Evolutionary conservation across 2,329 filamentous ascomycete species (phyloP), one percentile per base, ranked within the genome.

Genomic region (Apiospora koreana): DNA sequence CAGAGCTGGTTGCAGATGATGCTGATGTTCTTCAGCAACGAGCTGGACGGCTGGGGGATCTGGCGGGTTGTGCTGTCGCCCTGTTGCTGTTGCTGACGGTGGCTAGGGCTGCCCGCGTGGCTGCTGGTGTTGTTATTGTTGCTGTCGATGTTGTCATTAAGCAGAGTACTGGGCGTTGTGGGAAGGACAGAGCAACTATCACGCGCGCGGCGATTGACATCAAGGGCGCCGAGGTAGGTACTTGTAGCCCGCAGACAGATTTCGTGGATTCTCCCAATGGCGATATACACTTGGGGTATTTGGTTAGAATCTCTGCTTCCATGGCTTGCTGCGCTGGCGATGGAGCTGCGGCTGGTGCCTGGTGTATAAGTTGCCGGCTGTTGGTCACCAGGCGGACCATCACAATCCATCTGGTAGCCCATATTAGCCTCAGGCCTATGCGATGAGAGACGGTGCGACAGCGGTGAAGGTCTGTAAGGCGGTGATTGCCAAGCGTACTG

Each of bases 1-100:
- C 78, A 81, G 3, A 80, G 66, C 70, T 77, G 73, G 46, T 72
- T 73, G 72, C 78, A 79, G 45, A 81, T 80, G 45, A 65, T 70
- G 45, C 74, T 77, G 23, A 76, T 69, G 71, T 81, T 81, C 43
- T 74, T 72, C 21, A 79, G 74, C 1, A 81, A 76, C 21, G 73
- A 78, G 43, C 70, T 69, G 3, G 74, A 76, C 4, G 75, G 69
- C 12, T 67, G 41, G 2, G 74, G 76, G 35, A 77, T 71, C 21
- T 62, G 64, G 12, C 42, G 12, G 12, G 35, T 64, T 21, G 65
- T 50, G 48, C 45, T n/a, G 14, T 42, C 5, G 69, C 25, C 28
- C 46, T 58, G 67, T 38, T 58, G 18, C 46, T 58, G 67, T 38
- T 58, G 18, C 31, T 50, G 18, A 31, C 42, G 21, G 31, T 41